These are phyloP conservation scores for Plantago major DNA, from an alignment of 257 asterid genomes.

Conservation along the genomic window DNA sequence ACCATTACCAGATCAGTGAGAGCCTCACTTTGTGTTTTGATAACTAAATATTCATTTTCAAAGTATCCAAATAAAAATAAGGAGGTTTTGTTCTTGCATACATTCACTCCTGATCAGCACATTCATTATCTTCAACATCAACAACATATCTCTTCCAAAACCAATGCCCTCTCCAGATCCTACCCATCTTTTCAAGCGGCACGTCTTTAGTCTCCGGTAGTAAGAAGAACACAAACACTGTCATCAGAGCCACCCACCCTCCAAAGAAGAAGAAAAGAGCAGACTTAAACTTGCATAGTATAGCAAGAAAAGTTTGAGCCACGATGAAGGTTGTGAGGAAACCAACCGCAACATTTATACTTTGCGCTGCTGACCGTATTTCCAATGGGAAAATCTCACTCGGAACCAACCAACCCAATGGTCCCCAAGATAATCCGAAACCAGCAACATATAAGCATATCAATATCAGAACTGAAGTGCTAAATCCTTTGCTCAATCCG, in stretches of 20 bases:
- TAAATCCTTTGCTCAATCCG: conserved; percentile 12
- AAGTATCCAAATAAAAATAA: too few relatives aligned
- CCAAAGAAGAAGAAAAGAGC: conserved; percentile 33
- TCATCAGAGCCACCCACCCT: conserved; percentile 33
- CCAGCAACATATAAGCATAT: conserved; percentile 27
- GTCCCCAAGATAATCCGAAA: conserved; percentile 37
- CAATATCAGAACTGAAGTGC: conserved; percentile 12
- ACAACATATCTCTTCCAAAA: conserved; percentile 24
- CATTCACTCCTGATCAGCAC: too few relatives aligned
- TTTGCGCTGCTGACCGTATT: conserved; percentile 34
- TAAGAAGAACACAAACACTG: conserved; percentile 21
- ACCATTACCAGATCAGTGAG: too few relatives aligned
- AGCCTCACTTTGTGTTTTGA: too few relatives aligned
- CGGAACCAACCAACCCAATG: conserved; percentile 30
- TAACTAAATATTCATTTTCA: too few relatives aligned
- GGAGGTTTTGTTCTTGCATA: too few relatives aligned
- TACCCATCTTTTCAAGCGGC: conserved; percentile 34
- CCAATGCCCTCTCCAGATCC: conserved; percentile 29
- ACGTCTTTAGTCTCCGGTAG: conserved; percentile 35
- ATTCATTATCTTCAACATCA: too few relatives aligned
- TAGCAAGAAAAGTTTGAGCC: conserved; percentile 26
- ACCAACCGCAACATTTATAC: conserved; percentile 26
- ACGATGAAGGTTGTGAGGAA: conserved; percentile 20
- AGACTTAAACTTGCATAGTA: conserved; percentile 26
- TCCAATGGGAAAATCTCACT: conserved; percentile 35